Evolutionary conservation across 306 rosid genomes (phyloP).

Genomic region (Malus domestica): DNA sequence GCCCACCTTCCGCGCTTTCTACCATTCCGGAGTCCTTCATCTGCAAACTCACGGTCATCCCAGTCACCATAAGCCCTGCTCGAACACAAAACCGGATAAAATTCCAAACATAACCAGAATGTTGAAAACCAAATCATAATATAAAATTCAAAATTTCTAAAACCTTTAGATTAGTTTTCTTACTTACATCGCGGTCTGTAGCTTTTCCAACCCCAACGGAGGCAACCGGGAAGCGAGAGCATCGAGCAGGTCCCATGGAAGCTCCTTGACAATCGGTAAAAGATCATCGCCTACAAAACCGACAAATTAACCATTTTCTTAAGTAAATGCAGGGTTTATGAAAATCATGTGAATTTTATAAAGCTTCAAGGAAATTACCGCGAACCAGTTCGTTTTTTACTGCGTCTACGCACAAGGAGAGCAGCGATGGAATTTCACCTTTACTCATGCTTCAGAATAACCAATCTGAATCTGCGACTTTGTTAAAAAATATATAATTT

Average conservation of each 20-base stretch:
- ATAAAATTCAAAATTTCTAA: background rate
- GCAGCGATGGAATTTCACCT: constrained; percentile 39
- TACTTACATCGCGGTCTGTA: constrained; percentile 44
- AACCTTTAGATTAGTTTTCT: background rate
- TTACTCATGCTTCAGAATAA: background rate
- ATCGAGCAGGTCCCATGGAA: constrained; percentile 47
- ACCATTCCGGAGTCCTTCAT: constrained; percentile 29
- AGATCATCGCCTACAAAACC: constrained; percentile 35
- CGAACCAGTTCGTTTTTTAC: constrained; percentile 31
- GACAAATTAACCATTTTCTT: background rate
- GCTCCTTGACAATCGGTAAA: constrained; percentile 28
- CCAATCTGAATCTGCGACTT: background rate
- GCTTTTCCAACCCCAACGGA: constrained; percentile 44
- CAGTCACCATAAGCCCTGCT: constrained; percentile 44
- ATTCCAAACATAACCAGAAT: background rate
- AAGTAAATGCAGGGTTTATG: background rate
- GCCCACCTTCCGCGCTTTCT: constrained; percentile 64
- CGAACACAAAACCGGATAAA: constrained; percentile 8
- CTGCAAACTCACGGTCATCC: constrained; percentile 23
- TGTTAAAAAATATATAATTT: background rate
- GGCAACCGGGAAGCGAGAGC: constrained; percentile 37
- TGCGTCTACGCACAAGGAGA: constrained; percentile 42
- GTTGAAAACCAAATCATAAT: background rate
- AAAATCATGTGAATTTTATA: background rate
- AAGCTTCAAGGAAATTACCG: constrained; percentile 12